Evolutionary conservation across 768 basidiomycete species (phyloP).

Genomic region (Crassisporium funariophilum): DNA sequence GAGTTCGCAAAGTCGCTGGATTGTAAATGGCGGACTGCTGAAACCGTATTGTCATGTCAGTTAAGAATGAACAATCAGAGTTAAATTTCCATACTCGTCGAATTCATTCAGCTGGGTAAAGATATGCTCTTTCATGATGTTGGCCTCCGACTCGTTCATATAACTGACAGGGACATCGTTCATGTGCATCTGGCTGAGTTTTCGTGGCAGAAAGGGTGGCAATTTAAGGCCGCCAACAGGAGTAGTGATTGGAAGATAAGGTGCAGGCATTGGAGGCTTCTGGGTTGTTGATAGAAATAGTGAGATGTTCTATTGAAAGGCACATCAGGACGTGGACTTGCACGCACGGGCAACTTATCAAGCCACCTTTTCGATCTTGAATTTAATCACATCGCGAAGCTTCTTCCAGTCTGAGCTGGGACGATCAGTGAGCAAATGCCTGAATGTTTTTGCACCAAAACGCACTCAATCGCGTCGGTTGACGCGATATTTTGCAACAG

Average conservation of each 20-base stretch:
- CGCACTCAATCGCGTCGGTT: conserved; percentile 65
- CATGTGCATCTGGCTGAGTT: conserved; percentile 47
- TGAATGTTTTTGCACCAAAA: conserved; percentile 13
- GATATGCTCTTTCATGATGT: conserved; percentile 55
- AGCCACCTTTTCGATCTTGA: conserved; percentile 66
- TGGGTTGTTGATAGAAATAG: conserved; percentile 46
- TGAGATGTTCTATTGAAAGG: conserved; percentile 46
- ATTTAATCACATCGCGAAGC: conserved; percentile 72
- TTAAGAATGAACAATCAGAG: conserved; percentile 1
- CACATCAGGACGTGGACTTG: conserved; percentile 9
- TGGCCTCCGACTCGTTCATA: conserved; percentile 64
- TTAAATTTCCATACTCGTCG: conserved; percentile 56
- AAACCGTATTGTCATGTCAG: conserved; percentile 4
- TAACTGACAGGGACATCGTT: conserved; percentile 57
- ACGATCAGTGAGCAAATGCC: conserved; percentile 10
- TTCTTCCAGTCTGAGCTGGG: conserved; percentile 68
- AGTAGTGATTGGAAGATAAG: conserved; percentile 45
- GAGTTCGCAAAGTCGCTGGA: conserved; percentile 87
- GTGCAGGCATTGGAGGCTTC: conserved; percentile 36
- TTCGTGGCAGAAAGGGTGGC: conserved; percentile 72
- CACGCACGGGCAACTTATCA: conserved; percentile 14
- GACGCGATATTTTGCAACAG: conserved; percentile 64
- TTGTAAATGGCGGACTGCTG: conserved; percentile 78
- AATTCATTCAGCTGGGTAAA: conserved; percentile 72
- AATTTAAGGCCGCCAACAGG: conserved; percentile 64